These are phyloP conservation scores for Euphorbia neoarborescens DNA, from an alignment of 441 rosid genomes.

Conservation along the genomic window DNA sequence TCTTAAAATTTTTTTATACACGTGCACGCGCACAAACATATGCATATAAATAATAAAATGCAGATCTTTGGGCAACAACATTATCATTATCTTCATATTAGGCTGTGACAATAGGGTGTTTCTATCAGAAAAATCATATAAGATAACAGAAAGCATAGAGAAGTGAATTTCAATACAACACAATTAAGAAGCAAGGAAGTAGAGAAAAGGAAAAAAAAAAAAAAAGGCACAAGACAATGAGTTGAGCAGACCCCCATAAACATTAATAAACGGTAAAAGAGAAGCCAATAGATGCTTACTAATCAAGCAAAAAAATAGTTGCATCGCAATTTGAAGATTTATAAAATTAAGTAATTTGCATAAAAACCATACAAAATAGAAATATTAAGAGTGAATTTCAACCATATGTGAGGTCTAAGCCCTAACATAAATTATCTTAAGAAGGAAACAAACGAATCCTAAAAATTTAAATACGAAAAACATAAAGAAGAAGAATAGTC, in stretches of 20 bases:
- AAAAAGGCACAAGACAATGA: background rate
- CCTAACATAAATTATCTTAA: background rate
- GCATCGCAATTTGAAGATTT: background rate
- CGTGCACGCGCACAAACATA: no score
- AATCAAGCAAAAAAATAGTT: background rate
- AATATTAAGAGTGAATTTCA: constrained; percentile 5
- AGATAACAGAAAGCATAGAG: background rate
- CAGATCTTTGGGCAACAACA: constrained; percentile 1
- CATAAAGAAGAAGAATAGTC: background rate
- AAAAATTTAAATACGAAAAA: background rate
- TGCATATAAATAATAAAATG: background rate
- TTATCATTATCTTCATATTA: no score
- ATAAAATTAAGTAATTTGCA: background rate
- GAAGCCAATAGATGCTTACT: background rate
- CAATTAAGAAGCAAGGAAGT: background rate
- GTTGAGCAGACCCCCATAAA: background rate
- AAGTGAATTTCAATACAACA: background rate
- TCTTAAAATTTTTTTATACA: constrained; percentile 3
- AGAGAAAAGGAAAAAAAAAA: background rate
- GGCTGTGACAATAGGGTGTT: no score
- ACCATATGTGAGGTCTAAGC: background rate
- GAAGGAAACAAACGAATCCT: background rate
- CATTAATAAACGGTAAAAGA: background rate
- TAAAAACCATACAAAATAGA: background rate
- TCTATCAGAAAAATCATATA: background rate